Percentiles rank a stretch among this genome's conserved stretches.
phyloP scores from a whole-genome alignment of 805 yeast species.

The Hagleromyces aurorensis region DNA sequence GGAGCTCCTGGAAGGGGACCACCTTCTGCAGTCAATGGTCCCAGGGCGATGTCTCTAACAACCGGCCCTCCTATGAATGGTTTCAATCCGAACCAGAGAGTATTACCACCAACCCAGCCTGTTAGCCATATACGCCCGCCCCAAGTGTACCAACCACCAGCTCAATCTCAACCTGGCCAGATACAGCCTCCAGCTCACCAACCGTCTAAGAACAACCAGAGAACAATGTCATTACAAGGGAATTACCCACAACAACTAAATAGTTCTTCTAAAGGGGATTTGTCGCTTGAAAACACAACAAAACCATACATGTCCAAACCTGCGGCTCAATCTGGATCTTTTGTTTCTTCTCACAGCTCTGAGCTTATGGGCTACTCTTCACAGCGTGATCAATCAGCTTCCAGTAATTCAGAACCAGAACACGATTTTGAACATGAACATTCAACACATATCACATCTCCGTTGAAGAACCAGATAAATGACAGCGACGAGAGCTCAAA shows the following conservation, averaged over 20 bases:
- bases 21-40: no score
- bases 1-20: constrained; percentile 1
- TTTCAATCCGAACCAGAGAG: constrained; percentile 5
- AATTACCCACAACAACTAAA: constrained; percentile 8
- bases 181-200: no score
- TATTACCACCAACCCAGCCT: constrained; percentile 5
- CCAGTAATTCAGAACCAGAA: constrained; percentile 1
- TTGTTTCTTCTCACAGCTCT: no score
- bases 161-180: no score
- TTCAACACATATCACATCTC: constrained; percentile 5
- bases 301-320: constrained; percentile 1
- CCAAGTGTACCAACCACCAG: no score
- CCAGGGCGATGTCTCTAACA: constrained; percentile 30
- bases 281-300: constrained; percentile 1
- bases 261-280: constrained; percentile 4
- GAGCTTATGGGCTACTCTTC: no score
- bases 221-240: constrained; percentile 29
- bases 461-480: constrained; percentile 8
- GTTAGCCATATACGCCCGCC: no score
- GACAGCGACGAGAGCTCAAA: constrained; percentile 2
- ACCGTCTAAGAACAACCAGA: constrained; percentile 16
- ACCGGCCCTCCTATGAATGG: constrained; percentile 12
- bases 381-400: no score
- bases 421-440: constrained; percentile 2
- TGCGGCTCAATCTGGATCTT: not conserved